These are phyloP conservation scores for Ampelomyces quisqualis DNA, from an alignment of 2,329 filamentous ascomycete species.

Conservation along the genomic window DNA sequence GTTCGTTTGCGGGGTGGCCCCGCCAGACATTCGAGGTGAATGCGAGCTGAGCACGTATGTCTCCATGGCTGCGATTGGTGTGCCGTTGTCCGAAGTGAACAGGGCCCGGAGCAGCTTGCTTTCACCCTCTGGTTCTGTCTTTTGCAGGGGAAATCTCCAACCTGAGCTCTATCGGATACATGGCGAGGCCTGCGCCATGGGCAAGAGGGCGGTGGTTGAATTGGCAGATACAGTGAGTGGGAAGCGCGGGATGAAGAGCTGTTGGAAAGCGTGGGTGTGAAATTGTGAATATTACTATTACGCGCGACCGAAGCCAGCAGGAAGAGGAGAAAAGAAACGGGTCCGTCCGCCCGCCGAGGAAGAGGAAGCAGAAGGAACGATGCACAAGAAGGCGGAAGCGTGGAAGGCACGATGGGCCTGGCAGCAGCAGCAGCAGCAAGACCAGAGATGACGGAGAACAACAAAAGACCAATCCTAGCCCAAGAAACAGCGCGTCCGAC, in stretches of 20 bases:
- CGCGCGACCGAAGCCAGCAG: slow-evolving; percentile 7
- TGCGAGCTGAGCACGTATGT: slow-evolving; percentile 18
- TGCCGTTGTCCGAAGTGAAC: background rate
- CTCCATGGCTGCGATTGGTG: slow-evolving; percentile 21
- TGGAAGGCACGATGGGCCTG: slow-evolving; percentile 23
- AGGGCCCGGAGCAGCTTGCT: background rate
- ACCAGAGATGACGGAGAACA: slow-evolving; percentile 14
- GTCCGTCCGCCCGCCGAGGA: slow-evolving; percentile 1
- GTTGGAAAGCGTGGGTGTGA: slow-evolving; percentile 5
- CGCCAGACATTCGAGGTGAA: slow-evolving; percentile 25
- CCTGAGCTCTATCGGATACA: slow-evolving; percentile 17
- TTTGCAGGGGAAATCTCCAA: slow-evolving; percentile 11
- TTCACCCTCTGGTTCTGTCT: slow-evolving; percentile 6
- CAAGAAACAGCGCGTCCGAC: slow-evolving; percentile 6
- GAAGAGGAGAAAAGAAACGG: slow-evolving; percentile 10
- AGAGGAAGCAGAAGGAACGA: slow-evolving; percentile 14
- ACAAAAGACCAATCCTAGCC: slow-evolving; percentile 17
- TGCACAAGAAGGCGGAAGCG: slow-evolving; percentile 3
- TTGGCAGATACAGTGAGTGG: background rate
- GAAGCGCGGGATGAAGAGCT: slow-evolving; percentile 1
- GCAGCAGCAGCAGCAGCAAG: slow-evolving; percentile 8
- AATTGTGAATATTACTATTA: slow-evolving; percentile 12
- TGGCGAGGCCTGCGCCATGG: slow-evolving; percentile 15
- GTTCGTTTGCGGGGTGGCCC: slow-evolving; percentile 20
- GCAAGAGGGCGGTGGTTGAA: background rate